Evolutionary conservation across 2,329 filamentous ascomycete genomes (phyloP).

Genomic region (Colletotrichum navitas): DNA sequence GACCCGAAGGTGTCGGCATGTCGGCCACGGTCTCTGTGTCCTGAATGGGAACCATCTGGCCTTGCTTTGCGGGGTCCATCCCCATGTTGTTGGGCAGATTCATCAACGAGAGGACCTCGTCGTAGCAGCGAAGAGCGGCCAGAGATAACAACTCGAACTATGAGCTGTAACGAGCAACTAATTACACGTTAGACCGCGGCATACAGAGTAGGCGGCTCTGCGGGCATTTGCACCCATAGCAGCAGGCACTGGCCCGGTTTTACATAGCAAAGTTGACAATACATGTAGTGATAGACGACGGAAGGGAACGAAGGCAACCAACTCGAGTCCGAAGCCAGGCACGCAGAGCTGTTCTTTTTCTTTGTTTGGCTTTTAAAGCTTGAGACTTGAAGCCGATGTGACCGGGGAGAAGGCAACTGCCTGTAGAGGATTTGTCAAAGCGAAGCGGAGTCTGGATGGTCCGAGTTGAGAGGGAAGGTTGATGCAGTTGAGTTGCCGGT

Average conservation of each 20-base stretch:
- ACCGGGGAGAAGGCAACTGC: not conserved
- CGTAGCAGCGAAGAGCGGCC: not conserved
- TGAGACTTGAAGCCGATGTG: not conserved
- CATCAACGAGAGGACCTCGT: constrained; percentile 7
- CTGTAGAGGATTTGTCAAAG: not conserved
- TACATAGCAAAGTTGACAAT: not conserved
- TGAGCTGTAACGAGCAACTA: constrained; percentile 19
- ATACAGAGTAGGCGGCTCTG: not conserved
- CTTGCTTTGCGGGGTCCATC: constrained; percentile 30
- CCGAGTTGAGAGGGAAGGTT: not conserved
- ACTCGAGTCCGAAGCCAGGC: constrained; percentile 19
- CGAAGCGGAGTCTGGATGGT: constrained; percentile 12
- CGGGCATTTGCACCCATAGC: not conserved
- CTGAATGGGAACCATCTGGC: not conserved
- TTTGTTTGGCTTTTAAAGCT: not conserved
- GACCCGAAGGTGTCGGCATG: not conserved
- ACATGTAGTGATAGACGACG: not conserved
- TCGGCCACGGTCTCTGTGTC: constrained; percentile 12
- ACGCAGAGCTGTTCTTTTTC: not conserved
- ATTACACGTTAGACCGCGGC: constrained; percentile 5
- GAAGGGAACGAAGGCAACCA: constrained; percentile 12
- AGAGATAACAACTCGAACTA: constrained; percentile 4
- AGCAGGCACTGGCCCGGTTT: constrained; percentile 16
- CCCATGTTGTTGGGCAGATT: constrained; percentile 4
- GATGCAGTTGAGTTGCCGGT: constrained; percentile 22